Evolutionary conservation across 2,329 filamentous ascomycete genomes (phyloP).

Genomic region (Chalaropsis ovoidea): DNA sequence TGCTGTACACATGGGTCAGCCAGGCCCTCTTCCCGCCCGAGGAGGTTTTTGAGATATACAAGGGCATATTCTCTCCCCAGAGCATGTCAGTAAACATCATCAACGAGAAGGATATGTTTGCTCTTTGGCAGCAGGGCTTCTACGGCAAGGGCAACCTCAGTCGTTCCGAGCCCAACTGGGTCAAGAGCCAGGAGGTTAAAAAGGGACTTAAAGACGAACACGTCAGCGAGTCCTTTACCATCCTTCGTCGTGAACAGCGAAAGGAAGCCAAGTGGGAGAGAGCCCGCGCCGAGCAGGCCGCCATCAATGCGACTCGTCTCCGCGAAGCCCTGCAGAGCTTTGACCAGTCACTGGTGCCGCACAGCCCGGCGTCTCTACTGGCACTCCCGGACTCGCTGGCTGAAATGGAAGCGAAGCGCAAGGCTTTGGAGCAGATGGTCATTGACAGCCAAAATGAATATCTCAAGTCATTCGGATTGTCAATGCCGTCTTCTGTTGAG

Average conservation of each 20-base stretch:
- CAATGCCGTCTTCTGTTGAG: neutral
- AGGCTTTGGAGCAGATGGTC: conserved; percentile 15
- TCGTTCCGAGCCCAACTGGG: conserved; percentile 89
- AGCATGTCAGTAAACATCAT: conserved; percentile 78
- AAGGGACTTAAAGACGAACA: conserved; percentile 52
- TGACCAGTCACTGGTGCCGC: conserved; percentile 29
- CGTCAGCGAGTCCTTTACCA: conserved; percentile 76
- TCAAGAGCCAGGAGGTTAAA: conserved; percentile 68
- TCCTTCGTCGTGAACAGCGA: conserved; percentile 66
- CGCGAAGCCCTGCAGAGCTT: conserved; percentile 35
- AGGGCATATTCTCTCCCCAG: conserved; percentile 68
- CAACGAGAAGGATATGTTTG: conserved; percentile 62
- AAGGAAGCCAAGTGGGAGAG: conserved; percentile 81
- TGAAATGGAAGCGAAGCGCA: conserved; percentile 30
- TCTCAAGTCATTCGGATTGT: conserved; percentile 19
- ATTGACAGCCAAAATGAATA: conserved; percentile 22
- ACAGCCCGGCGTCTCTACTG: conserved; percentile 39
- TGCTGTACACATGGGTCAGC: conserved; percentile 65
- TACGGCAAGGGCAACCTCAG: conserved; percentile 91
- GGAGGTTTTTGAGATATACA: conserved; percentile 55
- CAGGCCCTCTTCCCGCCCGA: conserved; percentile 58
- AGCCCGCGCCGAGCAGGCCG: conserved; percentile 76
- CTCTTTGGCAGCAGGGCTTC: conserved; percentile 92
- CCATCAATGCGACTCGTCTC: conserved; percentile 58
- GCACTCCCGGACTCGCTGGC: conserved; percentile 46